Base-by-base conservation (phyloP, 2,329 filamentous ascomycete genomes). In the Aureobasidium musti region DNA sequence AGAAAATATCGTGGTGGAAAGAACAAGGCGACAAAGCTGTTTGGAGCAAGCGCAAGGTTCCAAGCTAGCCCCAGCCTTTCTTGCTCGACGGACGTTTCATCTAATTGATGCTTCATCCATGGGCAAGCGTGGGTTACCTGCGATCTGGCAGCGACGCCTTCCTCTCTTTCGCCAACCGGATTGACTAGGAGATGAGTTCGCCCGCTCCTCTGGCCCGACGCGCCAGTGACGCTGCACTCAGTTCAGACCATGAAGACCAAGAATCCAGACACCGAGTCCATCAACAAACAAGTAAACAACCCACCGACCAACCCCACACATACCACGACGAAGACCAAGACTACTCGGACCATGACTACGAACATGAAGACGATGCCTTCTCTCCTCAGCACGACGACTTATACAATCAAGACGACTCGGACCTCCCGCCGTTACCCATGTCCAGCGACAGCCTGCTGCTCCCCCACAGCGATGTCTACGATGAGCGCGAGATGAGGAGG, bases 401-500 rank as follows among this genome's bases (percentile, higher is more conserved):
- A 6, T 71, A 74, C 41, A 76, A 77, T 63, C 76, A 78, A 57
- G 75, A 79, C 67, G 78, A 77, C 70, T 72, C 78, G 61, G 73
- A 73, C 53, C 69, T 69, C 21, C 67, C 69, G n/a, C 63, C 54
- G 66, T 57, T 52, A 67, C 57, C 30, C 35, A 67, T 57, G 57
- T 66, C 47, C 50, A 68, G 28, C n/a, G 37, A 60, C 10, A 67
- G 72, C 28, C 72, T 73, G 65, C 70, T 73, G 52, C 71, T 69
- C 23, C 76, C 72, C 43, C 79, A 78, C 67, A 76, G 73, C 17
- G 69, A 87, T 41, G 35, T 26, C 28, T 30, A 41, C 47, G 81
- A 86, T 70, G 85, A 88, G 74, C 78, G 78, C 63, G 85, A 86
- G 71, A 87, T 88, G 83, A 82, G 82, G 70, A 79, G 82, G 67